These are phyloP conservation scores for Bisporella sp. DNA, from an alignment of 2,329 filamentous ascomycete genomes.

Conservation along the genomic window DNA sequence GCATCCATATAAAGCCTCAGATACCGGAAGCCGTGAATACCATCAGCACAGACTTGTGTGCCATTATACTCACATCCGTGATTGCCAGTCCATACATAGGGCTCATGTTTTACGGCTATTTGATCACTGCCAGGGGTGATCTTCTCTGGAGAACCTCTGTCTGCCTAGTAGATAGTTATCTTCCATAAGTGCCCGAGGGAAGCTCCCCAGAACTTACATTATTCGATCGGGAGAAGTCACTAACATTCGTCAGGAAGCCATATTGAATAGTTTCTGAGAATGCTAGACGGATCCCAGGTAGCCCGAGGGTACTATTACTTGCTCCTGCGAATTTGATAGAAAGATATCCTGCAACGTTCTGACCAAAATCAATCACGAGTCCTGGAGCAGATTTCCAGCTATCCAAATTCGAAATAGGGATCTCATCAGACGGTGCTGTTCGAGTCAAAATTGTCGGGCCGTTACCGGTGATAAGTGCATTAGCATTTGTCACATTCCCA, in stretches of 20 bases:
- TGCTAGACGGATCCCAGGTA: slow-evolving; percentile 36
- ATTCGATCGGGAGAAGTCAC: slow-evolving; percentile 43
- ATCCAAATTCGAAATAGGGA: too few relatives aligned
- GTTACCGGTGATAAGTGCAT: slow-evolving; percentile 26
- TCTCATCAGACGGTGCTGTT: neutral
- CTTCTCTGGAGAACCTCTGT: slow-evolving; percentile 16
- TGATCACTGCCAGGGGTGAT: slow-evolving; percentile 43
- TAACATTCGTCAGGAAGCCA: slow-evolving; percentile 30
- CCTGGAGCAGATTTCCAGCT: slow-evolving; percentile 1
- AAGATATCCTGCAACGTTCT: slow-evolving; percentile 38
- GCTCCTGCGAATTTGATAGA: slow-evolving; percentile 35
- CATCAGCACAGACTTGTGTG: slow-evolving; percentile 41
- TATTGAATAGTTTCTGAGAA: slow-evolving; percentile 43
- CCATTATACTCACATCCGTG: slow-evolving; percentile 36
- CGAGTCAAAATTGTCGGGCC: slow-evolving; percentile 28
- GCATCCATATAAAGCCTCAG: slow-evolving; percentile 41
- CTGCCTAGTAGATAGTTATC: slow-evolving; percentile 15
- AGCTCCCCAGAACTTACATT: slow-evolving; percentile 27
- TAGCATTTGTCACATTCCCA: slow-evolving; percentile 34
- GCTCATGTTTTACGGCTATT: slow-evolving; percentile 35
- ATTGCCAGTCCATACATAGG: slow-evolving; percentile 38
- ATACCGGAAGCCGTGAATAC: slow-evolving; percentile 47
- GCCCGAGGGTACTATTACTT: slow-evolving; percentile 24
- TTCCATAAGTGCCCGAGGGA: too few relatives aligned
- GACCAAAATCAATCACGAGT: slow-evolving; percentile 43